A percentile compares a stretch with the other conserved stretches of the same genome.
These are phyloP conservation scores for Santalum album DNA, from an alignment of 164 flowering plant genomes.

Conservation along the genomic window DNA sequence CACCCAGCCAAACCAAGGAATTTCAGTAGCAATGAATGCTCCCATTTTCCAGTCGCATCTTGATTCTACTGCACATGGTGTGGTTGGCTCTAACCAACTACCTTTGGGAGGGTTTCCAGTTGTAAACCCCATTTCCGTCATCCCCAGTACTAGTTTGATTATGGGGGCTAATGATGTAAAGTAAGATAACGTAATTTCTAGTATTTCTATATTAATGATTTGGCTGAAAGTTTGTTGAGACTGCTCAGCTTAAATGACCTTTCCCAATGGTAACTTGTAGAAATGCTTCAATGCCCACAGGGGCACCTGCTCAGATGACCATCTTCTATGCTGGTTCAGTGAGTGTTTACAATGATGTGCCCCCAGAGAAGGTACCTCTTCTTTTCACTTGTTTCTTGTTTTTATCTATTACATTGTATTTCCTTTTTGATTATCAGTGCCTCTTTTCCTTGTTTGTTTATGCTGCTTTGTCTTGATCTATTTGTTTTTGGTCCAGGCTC, in stretches of 20 bases:
- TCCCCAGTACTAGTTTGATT: conserved; percentile 11
- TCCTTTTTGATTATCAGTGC: neutral
- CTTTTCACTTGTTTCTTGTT: neutral
- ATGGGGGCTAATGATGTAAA: conserved; percentile 20
- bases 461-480: neutral
- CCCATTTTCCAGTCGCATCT: conserved; percentile 13
- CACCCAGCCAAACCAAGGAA: conserved; percentile 12
- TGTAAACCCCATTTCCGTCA: conserved; percentile 8
- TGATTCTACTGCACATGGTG: conserved; percentile 6
- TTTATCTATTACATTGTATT: neutral
- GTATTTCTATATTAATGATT: neutral
- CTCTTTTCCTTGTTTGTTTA: neutral
- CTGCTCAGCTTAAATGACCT: neutral
- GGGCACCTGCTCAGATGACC: conserved; percentile 31
- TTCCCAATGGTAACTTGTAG: conserved; percentile 13
- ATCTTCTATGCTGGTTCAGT: conserved; percentile 39
- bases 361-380: conserved; percentile 31
- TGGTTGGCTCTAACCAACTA: conserved; percentile 11
- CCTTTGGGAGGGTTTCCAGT: conserved; percentile 16
- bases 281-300: conserved; percentile 15
- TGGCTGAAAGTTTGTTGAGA: neutral
- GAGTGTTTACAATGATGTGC: conserved; percentile 26
- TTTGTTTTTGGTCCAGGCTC: neutral
- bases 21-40: conserved; percentile 8
- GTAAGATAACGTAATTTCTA: conserved; percentile 5